These are phyloP conservation scores for Penicillium sumatraense DNA, from an alignment of 2,329 filamentous ascomycete genomes.

Conservation along the genomic window DNA sequence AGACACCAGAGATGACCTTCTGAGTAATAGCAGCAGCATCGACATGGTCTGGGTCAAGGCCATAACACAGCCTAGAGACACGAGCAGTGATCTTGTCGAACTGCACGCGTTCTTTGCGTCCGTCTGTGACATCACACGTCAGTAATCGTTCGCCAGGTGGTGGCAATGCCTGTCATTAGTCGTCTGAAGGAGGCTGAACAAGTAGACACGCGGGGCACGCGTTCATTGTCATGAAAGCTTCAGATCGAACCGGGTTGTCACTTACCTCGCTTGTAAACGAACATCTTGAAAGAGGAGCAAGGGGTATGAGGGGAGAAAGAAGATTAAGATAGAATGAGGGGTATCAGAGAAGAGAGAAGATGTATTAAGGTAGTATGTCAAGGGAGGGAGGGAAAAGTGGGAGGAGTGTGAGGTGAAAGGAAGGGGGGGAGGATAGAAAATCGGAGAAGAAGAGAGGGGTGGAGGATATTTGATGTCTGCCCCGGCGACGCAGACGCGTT, in stretches of 20 bases:
- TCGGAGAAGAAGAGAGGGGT: constrained; percentile 16
- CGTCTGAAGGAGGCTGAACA: background rate
- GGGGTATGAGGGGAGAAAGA: constrained; percentile 15
- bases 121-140: constrained; percentile 64
- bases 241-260: constrained; percentile 7
- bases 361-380: constrained; percentile 17
- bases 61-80: constrained; percentile 96
- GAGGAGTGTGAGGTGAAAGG: background rate
- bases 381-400: constrained; percentile 28
- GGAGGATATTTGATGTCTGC: constrained; percentile 42
- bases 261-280: constrained; percentile 67
- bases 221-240: background rate
- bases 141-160: constrained; percentile 19
- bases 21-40: constrained; percentile 98
- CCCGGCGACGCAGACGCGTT: constrained; percentile 38
- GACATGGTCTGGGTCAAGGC: constrained; percentile 91
- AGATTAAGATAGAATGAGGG: constrained; percentile 18
- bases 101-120: constrained; percentile 98
- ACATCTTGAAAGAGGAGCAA: constrained; percentile 52
- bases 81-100: constrained; percentile 99
- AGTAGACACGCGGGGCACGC: background rate
- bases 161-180: constrained; percentile 20
- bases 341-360: constrained; percentile 27
- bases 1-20: constrained; percentile 99
- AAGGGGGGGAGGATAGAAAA: constrained; percentile 12